These are phyloP conservation scores for Delitschia confertaspora DNA, from an alignment of 495 filamentous ascomycete genomes.

Conservation along the genomic window DNA sequence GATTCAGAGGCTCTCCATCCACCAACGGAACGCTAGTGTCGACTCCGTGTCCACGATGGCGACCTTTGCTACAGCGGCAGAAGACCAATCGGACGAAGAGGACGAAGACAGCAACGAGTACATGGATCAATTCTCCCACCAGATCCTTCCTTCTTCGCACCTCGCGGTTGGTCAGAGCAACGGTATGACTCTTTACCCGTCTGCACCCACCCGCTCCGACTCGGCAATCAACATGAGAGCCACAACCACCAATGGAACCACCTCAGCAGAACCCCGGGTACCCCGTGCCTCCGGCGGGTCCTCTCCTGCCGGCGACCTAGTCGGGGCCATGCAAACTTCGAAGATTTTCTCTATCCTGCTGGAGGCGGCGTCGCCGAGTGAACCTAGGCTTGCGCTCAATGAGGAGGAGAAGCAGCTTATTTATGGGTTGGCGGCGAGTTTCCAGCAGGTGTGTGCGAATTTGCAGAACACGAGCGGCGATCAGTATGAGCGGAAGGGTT, in stretches of 20 bases:
- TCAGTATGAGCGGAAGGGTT: conserved; percentile 51
- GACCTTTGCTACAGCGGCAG: conserved; percentile 76
- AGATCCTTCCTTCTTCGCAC: conserved; percentile 2
- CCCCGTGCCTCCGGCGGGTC: conserved; percentile 10
- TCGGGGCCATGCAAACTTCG: conserved; percentile 25
- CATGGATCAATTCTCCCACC: conserved; percentile 25
- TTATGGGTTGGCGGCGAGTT: conserved; percentile 64
- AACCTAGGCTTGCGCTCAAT: conserved; percentile 36
- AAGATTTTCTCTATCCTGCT: conserved; percentile 25
- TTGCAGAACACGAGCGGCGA: conserved; percentile 55
- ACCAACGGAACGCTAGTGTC: conserved; percentile 51
- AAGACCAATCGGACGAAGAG: conserved; percentile 42
- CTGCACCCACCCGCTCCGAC: conserved; percentile 27
- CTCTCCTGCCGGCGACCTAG: conserved; percentile 32
- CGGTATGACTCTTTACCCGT: neutral
- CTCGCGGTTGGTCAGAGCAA: neutral
- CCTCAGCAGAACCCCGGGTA: too few relatives aligned
- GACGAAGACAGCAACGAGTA: conserved; percentile 36
- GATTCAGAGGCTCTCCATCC: conserved; percentile 25
- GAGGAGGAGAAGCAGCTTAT: conserved; percentile 49
- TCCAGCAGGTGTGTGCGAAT: conserved; percentile 59
- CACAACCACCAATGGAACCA: conserved; percentile 2
- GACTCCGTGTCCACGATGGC: conserved; percentile 67
- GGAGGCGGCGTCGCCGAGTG: conserved; percentile 47
- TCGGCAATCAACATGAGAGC: conserved; percentile 32